These are phyloP conservation scores for Trichoderma oligosporum DNA, from an alignment of 2,329 filamentous ascomycete species.

Conservation along the genomic window DNA sequence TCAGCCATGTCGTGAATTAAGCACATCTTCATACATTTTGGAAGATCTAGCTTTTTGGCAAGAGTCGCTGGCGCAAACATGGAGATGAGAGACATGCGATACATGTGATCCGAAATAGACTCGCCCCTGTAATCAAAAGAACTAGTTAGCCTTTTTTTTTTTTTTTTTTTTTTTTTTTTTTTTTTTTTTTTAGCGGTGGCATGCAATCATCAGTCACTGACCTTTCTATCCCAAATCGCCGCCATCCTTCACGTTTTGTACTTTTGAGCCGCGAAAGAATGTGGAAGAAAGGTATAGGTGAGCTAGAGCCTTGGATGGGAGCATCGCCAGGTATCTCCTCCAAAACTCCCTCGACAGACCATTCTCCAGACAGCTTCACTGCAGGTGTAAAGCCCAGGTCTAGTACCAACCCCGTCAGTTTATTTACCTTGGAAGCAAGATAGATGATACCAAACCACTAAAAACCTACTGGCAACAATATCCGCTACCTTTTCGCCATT, in stretches of 20 bases:
- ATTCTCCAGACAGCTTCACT: conserved; percentile 44
- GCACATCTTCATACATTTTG: conserved; percentile 89
- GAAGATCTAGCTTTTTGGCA: conserved; percentile 66
- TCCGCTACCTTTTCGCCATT: conserved; percentile 18
- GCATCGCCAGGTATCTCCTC: conserved; percentile 54
- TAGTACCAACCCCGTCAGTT: conserved; percentile 7
- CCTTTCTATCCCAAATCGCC: conserved; percentile 72
- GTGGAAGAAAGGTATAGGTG: conserved; percentile 90
- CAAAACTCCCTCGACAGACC: conserved; percentile 61
- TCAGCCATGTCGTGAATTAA: conserved; percentile 98
- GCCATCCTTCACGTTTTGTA: conserved; percentile 93
- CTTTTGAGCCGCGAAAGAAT: conserved; percentile 92
- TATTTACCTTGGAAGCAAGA: too few relatives aligned
- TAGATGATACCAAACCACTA: not conserved
- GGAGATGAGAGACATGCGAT: conserved; percentile 95
- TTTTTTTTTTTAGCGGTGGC: too few relatives aligned
- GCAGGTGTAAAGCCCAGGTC: conserved; percentile 35
- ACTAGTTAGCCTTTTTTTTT: not conserved
- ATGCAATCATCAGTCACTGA: conserved; percentile 28
- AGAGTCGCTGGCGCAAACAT: conserved; percentile 82
- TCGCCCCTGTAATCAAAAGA: conserved; percentile 56
- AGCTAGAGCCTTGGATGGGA: conserved; percentile 58
- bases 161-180: too few relatives aligned
- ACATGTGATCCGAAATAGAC: conserved; percentile 98
- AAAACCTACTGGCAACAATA: conserved; percentile 28